Base-by-base conservation (phyloP, 495 filamentous ascomycete genomes). In the Lophiostoma macrostomum region DNA sequence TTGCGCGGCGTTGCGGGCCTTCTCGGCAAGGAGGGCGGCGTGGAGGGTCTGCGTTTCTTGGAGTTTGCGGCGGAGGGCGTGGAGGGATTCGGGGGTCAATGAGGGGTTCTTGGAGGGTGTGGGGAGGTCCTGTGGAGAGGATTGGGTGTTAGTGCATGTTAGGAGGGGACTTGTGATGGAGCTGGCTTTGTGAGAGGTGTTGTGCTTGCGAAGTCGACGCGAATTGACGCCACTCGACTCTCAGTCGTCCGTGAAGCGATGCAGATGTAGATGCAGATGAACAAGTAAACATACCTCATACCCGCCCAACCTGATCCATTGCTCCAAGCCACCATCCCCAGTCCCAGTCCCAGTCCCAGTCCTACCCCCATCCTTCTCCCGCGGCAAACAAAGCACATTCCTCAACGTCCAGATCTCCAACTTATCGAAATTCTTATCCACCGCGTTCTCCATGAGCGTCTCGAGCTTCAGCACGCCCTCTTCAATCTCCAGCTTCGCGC, bases 391-490 rank as follows among this genome's bases (percentile, higher is more conserved):
- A 58, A 98, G 73, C 53, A 96, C 87, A 68, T 95, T 96, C 55
- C 93, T 77, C 72, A 98, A 73, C 22, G 86, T 82, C 68, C 88
- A 95, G 24, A 91, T 79, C 66, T 91, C 87, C 43, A 90, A 80
- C 46, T 81, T 82, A 64, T 91, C 87, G 56, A 90, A 91, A 24
- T 84, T 81, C 67, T 79, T 84, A 54, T 91, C 87, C 11, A 90
- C 80, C 31, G 84, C 86, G 18, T 78, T 69, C 56, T 87, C 84
- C n/a, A 97, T 80, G n/a, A 98, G 76, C 3, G 91, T 96, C 68
- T 98, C 94, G 18, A 98, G 76, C 71, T 95, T 84, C 67, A 96
- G 90, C 31, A 91, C 77, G 20, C 93, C 93, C 65, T 88, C 82
- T 64, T 94, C 89, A 44, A 98, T 84, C 70, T 98, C 93, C 32